Evolutionary conservation across 352 stramenopile genomes (phyloP), one percentile per base, ranked within the genome.

Genomic region (Hyaloperonospora arabidopsidis): DNA sequence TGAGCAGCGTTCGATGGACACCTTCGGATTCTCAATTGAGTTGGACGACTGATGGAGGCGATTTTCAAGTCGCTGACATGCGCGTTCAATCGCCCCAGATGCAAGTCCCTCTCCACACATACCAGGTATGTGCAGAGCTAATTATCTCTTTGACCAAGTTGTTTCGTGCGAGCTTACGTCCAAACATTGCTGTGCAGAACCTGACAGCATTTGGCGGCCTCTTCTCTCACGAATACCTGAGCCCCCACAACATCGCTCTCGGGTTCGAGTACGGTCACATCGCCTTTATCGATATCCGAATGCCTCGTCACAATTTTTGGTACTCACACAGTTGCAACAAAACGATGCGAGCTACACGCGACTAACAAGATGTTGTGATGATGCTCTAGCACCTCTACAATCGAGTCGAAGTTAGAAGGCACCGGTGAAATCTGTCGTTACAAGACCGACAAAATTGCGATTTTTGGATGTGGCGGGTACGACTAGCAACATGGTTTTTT

Each of bases 1-100:
- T 93, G 17, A 90, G 79, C 52, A 93, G 83, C 47, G 28, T 93
- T 38, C 78, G 83, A 1, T 93, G 80, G 83, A 66, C 75, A 11
- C 76, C 72, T 17, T 53, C 46, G 0, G 52, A 69, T 15, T 60
- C 68, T 2, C 66, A 76, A 5, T 45, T 93, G 28, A 93, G 83
- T 48, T 93, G 80, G 83, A 93, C 83, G 4, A 90, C 83, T 1
- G 83, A 93, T 54, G 77, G 72, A 21, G 83, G 83, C 5, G 76
- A 87, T 14, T 86, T 89, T 43, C 80, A 87, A 64, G 36, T 90
- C 5, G 65, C 52, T 6, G 83, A 93, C 19, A 60, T 66, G 18
- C 78, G 83, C 13, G 49, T 61, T 14, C 67, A 52, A 15, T 59
- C 70, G 2, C 41, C 62, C 22, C 68, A 79, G 29, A 59, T 80